Evolutionary conservation across 1,139 yeast genomes (phyloP).

Genomic region (Yamadazyma epiphylla): DNA sequence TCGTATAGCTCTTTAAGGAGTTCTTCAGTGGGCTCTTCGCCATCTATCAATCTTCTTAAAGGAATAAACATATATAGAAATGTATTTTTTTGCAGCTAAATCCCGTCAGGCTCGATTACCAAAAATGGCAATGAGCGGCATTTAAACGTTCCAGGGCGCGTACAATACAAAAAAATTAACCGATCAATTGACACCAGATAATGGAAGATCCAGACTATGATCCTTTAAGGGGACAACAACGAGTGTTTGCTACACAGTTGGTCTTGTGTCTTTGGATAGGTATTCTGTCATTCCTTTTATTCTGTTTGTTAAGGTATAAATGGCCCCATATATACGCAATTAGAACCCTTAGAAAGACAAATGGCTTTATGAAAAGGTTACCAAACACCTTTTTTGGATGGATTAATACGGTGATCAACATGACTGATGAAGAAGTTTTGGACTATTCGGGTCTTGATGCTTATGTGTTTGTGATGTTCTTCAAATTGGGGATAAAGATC

Average conservation of each 20-base stretch:
- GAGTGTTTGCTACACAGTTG: conserved; percentile 44
- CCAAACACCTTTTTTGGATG: conserved; percentile 40
- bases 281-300: conserved; percentile 29
- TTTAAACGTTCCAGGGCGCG: no score
- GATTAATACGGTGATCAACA: conserved; percentile 32
- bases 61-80: background rate
- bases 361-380: conserved; percentile 25
- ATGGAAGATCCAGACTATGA: conserved; percentile 17
- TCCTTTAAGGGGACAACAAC: conserved; percentile 37
- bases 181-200: background rate
- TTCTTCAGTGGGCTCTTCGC: background rate
- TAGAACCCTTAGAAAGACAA: conserved; percentile 35
- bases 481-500: conserved; percentile 43
- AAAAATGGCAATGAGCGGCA: no score
- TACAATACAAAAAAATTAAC: background rate
- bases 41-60: background rate
- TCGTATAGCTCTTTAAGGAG: background rate
- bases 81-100: no score
- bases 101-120: no score
- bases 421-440: conserved; percentile 41
- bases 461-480: conserved; percentile 41
- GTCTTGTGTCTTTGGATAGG: conserved; percentile 37
- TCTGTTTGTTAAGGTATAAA: conserved; percentile 39
- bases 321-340: conserved; percentile 55
- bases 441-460: conserved; percentile 43